Percentiles rank a stretch among this genome's conserved stretches.
Conservation (phyloP, 805 yeast species). For the Nakazawaea populi region DNA sequence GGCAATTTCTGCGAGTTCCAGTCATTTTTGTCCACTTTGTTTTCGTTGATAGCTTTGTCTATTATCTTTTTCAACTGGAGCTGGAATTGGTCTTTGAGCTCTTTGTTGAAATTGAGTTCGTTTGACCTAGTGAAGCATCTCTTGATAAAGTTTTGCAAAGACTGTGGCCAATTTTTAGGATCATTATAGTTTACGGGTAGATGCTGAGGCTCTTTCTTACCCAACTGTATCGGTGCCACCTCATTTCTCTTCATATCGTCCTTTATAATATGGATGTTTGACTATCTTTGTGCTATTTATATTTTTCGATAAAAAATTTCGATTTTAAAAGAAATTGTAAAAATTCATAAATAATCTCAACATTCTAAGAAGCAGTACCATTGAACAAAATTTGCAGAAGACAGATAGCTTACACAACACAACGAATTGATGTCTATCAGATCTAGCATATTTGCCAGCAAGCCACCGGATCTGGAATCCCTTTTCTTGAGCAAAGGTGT, state of each 20-base stretch:
- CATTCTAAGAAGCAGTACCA: neutral
- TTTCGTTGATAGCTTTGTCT: slow-evolving; percentile 38
- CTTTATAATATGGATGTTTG: no score
- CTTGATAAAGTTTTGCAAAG: slow-evolving; percentile 44
- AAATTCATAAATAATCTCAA: neutral
- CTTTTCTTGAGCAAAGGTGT: slow-evolving; percentile 1
- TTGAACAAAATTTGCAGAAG: neutral
- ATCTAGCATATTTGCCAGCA: slow-evolving; percentile 8
- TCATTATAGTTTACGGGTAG: slow-evolving; percentile 16
- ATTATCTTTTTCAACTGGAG: slow-evolving; percentile 43
- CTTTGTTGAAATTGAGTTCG: slow-evolving; percentile 25
- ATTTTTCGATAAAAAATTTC: no score
- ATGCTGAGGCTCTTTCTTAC: slow-evolving; percentile 11
- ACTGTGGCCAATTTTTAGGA: slow-evolving; percentile 46
- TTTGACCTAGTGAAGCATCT: slow-evolving; percentile 36
- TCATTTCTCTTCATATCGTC: slow-evolving; percentile 2
- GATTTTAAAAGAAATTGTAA: no score
- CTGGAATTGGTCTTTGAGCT: slow-evolving; percentile 34
- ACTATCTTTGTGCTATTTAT: no score
- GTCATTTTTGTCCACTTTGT: slow-evolving; percentile 40
- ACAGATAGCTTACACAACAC: no score
- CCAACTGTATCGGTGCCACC: slow-evolving; percentile 17
- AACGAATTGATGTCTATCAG: slow-evolving; percentile 4
- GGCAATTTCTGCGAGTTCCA: slow-evolving; percentile 54
- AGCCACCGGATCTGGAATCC: neutral